Evolutionary conservation across 1,284 basidiomycete species (phyloP), one percentile per base, ranked within the genome.

Genomic region (Fomitopsis betulina): DNA sequence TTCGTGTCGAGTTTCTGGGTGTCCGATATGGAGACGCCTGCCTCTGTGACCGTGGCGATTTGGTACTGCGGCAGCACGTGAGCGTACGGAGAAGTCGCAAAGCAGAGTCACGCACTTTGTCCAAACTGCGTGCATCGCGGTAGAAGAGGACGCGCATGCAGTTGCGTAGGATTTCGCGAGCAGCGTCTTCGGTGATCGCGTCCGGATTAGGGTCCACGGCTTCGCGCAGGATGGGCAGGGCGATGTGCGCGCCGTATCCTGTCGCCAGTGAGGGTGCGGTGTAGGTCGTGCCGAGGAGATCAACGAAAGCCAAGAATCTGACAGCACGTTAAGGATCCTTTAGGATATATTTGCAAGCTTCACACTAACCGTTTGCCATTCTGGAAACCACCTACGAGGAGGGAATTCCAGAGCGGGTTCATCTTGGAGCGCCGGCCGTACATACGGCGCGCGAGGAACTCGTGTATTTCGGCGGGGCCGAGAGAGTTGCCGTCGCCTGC

Each of bases 61-160:
- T 98, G 95, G 77, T 91, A 99, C 94, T 97, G 62, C 27, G 21
- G 35, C 39, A 37, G n/a, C 54, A 19, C 21, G 33, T 37, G 45
- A 32, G 39, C 21, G 13, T 27, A 43, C 19, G 40, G 21, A 39
- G 32, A 33, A 38, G 19, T 32, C 39, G 56, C n/a, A n/a, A 19
- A 13, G 19, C 25, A 17, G 2, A 40, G 27, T 8, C 8, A 72
- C 81, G 42, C 62, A 94, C 95, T 84, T 98, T 96, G 82, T 99
- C 94, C 73, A 97, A 78, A 78, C 91, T 94, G 68, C 97, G 84
- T 2, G 96, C 96, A 70, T 99, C 97, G 51, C 96, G 86, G 77
- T 99, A 99, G 78, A 91, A 99, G 55, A 99, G 80, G 12, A 99
- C 96, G 67, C 89, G 89, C 89, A 99, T 92, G 72, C 91, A 89